Evolutionary conservation across 768 basidiomycete genomes (phyloP).

Genomic region (Lentinula detonsa): DNA sequence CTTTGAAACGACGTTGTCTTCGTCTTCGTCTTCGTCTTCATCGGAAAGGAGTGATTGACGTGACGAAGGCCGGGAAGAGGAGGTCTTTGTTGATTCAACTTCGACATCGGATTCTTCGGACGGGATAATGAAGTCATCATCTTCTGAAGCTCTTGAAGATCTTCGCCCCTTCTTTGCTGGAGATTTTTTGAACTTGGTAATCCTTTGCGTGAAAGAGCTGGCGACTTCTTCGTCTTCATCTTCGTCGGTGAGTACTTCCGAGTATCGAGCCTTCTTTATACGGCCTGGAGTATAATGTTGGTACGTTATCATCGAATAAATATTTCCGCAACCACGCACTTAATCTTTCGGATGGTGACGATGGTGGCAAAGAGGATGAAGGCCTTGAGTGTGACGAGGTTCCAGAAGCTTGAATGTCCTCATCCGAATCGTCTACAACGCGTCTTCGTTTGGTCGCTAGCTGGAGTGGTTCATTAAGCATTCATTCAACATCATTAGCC

Average conservation of each 20-base stretch:
- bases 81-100: constrained; percentile 37
- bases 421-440: constrained; percentile 65
- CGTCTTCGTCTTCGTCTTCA: constrained; percentile 31
- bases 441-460: constrained; percentile 60
- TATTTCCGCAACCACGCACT: constrained; percentile 7
- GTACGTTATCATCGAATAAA: not conserved
- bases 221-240: constrained; percentile 36
- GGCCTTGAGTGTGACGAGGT: constrained; percentile 16
- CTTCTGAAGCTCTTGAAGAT: constrained; percentile 36
- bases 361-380: constrained; percentile 18
- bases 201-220: constrained; percentile 48
- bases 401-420: constrained; percentile 36
- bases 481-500: not conserved
- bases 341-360: constrained; percentile 34
- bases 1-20: constrained; percentile 24
- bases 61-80: constrained; percentile 48
- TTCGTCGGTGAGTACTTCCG: constrained; percentile 39
- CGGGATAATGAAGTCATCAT: constrained; percentile 68
- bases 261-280: constrained; percentile 58
- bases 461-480: constrained; percentile 17
- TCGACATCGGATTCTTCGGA: constrained; percentile 56
- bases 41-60: constrained; percentile 30
- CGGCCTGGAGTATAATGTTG: constrained; percentile 25
- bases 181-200: constrained; percentile 64
- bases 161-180: constrained; percentile 44